Conservation (phyloP, 495 filamentous ascomycete genomes). For the Darksidea phi region DNA sequence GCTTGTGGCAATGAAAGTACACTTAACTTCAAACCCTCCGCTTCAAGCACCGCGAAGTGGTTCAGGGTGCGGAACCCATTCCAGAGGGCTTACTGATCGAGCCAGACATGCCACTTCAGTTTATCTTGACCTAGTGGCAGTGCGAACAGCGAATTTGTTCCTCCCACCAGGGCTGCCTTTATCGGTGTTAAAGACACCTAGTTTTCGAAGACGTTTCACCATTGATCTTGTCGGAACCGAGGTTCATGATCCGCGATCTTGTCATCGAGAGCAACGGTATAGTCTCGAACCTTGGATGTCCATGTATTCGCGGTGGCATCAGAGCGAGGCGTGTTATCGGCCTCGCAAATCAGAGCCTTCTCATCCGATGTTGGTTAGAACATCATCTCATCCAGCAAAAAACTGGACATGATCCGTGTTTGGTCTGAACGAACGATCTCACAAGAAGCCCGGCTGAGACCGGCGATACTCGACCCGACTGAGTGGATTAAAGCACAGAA, state of each 20-base stretch:
- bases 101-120: constrained; percentile 38
- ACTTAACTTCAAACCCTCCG: constrained; percentile 48
- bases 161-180: constrained; percentile 40
- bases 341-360: background rate
- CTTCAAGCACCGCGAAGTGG: constrained; percentile 57
- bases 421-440: no score
- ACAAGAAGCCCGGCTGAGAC: no score
- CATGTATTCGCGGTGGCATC: constrained; percentile 51
- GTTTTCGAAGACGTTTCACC: constrained; percentile 47
- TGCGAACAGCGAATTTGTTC: constrained; percentile 51
- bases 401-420: background rate
- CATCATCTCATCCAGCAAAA: background rate
- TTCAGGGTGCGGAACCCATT: constrained; percentile 57
- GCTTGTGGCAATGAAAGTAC: no score
- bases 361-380: background rate
- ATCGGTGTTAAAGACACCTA: constrained; percentile 47
- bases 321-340: constrained; percentile 23
- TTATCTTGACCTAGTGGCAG: constrained; percentile 49
- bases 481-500: no score
- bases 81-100: constrained; percentile 54
- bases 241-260: constrained; percentile 50
- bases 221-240: constrained; percentile 54
- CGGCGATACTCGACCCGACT: no score
- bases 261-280: constrained; percentile 38
- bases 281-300: constrained; percentile 56